phyloP scores from a whole-genome alignment of 306 rosid genomes.

The Carpinus fangiana region DNA sequence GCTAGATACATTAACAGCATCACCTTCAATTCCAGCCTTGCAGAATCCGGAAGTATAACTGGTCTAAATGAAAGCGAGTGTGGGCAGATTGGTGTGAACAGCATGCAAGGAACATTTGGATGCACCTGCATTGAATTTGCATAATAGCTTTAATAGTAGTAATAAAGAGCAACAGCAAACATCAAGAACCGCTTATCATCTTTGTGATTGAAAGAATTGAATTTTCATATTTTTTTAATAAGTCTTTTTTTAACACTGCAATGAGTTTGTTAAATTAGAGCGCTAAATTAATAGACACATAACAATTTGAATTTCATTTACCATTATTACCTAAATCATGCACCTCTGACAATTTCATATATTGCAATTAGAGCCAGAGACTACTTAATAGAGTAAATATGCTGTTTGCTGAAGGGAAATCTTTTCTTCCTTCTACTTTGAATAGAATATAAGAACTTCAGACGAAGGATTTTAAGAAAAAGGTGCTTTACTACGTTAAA shows the following conservation, averaged over 20 bases:
- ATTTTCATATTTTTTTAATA: not conserved
- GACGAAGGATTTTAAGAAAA: not conserved
- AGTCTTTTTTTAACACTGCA: not conserved
- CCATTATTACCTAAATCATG: not conserved
- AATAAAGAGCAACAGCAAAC: conserved; percentile 1
- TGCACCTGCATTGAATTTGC: conserved; percentile 72
- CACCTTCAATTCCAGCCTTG: conserved; percentile 92
- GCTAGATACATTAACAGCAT: conserved; percentile 16
- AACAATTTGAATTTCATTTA: not conserved
- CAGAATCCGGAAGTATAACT: conserved; percentile 98
- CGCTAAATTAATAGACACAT: not conserved
- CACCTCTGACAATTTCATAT: not conserved
- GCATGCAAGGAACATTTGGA: conserved; percentile 99
- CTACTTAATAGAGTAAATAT: not conserved
- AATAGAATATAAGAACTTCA: not conserved
- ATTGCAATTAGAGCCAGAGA: not conserved
- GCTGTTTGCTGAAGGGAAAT: not conserved
- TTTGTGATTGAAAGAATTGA: not conserved
- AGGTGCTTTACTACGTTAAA: not conserved
- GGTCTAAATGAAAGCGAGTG: conserved; percentile 99
- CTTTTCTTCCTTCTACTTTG: not conserved
- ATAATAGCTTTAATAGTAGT: not conserved
- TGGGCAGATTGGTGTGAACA: conserved; percentile 96
- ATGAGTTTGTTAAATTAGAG: not conserved
- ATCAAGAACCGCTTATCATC: not conserved